phyloP scores from a whole-genome alignment of 352 stramenopile species.

The Pythium coloratum region DNA sequence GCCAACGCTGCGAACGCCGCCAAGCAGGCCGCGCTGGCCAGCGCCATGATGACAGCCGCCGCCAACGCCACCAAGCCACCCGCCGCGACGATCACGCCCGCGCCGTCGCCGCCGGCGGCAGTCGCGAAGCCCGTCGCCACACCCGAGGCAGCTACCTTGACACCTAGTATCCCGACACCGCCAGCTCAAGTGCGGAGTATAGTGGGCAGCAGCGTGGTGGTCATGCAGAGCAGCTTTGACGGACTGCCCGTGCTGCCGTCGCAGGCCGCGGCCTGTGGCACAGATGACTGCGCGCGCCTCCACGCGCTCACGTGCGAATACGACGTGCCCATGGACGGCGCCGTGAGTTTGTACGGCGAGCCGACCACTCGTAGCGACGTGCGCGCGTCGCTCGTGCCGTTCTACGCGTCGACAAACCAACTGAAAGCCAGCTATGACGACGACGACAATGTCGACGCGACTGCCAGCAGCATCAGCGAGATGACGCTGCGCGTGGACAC shows the following conservation, averaged over 20 bases:
- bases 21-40: constrained; percentile 16
- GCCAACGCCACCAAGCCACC: constrained; percentile 11
- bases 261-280: constrained; percentile 10
- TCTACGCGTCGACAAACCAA: constrained; percentile 45
- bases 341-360: constrained; percentile 18
- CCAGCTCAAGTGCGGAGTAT: too few species aligned
- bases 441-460: background rate
- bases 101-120: background rate
- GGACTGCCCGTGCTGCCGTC: constrained; percentile 25
- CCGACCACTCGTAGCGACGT: constrained; percentile 31
- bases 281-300: constrained; percentile 8
- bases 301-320: constrained; percentile 1
- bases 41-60: constrained; percentile 20
- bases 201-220: constrained; percentile 13
- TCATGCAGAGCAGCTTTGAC: constrained; percentile 26
- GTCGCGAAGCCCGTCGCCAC: background rate
- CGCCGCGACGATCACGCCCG: constrained; percentile 3
- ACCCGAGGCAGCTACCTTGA: background rate
- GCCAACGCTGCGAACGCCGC: constrained; percentile 8
- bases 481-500: constrained; percentile 79
- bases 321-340: constrained; percentile 9
- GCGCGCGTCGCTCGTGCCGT: constrained; percentile 40
- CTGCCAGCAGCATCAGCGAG: constrained; percentile 35
- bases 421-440: background rate
- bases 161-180: too few species aligned